Evolutionary conservation across 2,329 filamentous ascomycete genomes (phyloP), one percentile per base, ranked within the genome.

Genomic region (Paecilomyces fulvus): DNA sequence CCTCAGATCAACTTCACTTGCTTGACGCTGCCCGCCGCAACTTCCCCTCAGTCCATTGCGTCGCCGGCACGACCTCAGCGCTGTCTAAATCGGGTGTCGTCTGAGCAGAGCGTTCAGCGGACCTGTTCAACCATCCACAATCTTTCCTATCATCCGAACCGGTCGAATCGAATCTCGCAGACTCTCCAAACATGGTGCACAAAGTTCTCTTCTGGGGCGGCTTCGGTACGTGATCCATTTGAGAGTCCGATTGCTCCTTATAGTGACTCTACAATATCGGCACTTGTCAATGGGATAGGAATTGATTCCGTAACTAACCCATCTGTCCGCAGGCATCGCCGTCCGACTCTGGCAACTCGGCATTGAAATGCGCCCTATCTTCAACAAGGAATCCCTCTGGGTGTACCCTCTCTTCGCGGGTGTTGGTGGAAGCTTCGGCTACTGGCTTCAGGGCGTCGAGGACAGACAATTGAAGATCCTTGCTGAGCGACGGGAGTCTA

Each of bases 361-460:
- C 70, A 94, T 99, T 73, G 91, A 99, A 80, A 96, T 95, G 91
- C 90, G 92, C 61, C 94, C 92, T 54, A 87, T 96, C 75, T 90
- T 97, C 82, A 86, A 88, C 77, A 84, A 82, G 69, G 81, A 87
- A 71, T 88, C 88, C 55, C 84, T 96, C 68, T 95, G 90, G 88
- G 90, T 85, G 53, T 99, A 96, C 79, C 94, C 94, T 55, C 77
- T 92, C 65, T 99, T 94, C 76, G 92, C 86, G 58, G 83, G 83
- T 65, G 84, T 90, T 61, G 92, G 92, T 66, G 92, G 87, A 65
- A 90, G 88, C 76, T 96, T 97, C 77, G 94, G 94, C 65, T 96
- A 96, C 81, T 99, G 92, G 91, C 80, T 99, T 65, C 86, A 92
- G 79, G 89, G 90, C 61, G 89, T 97, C 56, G 90, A 96, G 74